These are phyloP conservation scores for Bruguiera sexangula DNA, from an alignment of 345 rosid species.

Conservation along the genomic window DNA sequence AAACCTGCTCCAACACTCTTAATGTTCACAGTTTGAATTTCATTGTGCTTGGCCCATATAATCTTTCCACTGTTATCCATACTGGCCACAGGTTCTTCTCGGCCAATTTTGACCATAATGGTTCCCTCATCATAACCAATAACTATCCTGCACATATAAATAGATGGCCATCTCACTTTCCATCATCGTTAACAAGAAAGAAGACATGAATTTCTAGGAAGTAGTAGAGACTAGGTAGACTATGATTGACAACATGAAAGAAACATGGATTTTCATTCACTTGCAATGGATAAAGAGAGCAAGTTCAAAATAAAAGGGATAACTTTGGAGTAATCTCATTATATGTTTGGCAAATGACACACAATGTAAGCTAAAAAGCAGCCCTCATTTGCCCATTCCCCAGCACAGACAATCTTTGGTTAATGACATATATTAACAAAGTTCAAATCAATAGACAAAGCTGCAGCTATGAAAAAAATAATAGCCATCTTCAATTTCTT, in stretches of 20 bases:
- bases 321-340: too few relatives aligned
- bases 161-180: background rate
- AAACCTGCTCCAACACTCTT: constrained; percentile 92
- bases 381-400: too few relatives aligned
- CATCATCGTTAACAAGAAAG: background rate
- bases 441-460: too few relatives aligned
- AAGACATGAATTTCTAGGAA: background rate
- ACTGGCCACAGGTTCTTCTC: constrained; percentile 97
- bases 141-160: constrained; percentile 59
- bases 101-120: constrained; percentile 97
- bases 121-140: constrained; percentile 99
- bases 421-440: too few relatives aligned
- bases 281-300: too few relatives aligned
- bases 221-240: background rate
- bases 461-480: too few relatives aligned
- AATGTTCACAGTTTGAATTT: constrained; percentile 96
- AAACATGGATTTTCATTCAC: too few relatives aligned
- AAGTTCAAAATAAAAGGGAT: too few relatives aligned
- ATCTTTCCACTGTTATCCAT: constrained; percentile 99
- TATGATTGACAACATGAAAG: background rate
- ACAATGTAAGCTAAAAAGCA: too few relatives aligned
- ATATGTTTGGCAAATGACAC: too few relatives aligned
- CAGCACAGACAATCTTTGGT: too few relatives aligned
- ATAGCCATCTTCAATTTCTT: too few relatives aligned
- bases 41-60: constrained; percentile 99